Percentiles rank a stretch among this genome's conserved stretches.
Evolutionary conservation across 345 rosid genomes (phyloP).

Genomic region (Acer saccharum): DNA sequence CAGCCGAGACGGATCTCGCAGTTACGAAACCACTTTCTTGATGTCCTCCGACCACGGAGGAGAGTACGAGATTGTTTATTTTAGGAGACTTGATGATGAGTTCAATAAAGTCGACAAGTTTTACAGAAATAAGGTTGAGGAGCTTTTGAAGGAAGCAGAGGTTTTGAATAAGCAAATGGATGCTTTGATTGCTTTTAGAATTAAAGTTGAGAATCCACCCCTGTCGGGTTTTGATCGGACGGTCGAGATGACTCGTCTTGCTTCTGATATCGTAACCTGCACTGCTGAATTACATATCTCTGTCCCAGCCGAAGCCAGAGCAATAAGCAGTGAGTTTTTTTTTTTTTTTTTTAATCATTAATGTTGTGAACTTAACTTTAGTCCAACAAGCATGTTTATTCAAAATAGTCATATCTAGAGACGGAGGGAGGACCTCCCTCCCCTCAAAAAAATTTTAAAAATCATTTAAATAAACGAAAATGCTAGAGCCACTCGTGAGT

Average conservation of each 20-base stretch:
- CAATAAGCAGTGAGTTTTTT: constrained; percentile 37
- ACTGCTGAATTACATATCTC: constrained; percentile 53
- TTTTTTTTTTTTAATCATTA: no score
- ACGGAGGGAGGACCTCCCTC: no score
- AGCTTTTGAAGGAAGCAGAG: constrained; percentile 61
- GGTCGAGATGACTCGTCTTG: constrained; percentile 62
- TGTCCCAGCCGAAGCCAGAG: constrained; percentile 52
- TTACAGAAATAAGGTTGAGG: constrained; percentile 47
- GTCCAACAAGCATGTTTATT: no score
- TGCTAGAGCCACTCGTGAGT: no score
- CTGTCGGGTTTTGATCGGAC: constrained; percentile 39
- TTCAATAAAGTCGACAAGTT: constrained; percentile 65
- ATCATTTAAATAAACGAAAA: no score
- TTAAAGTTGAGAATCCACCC: constrained; percentile 69
- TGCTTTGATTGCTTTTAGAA: constrained; percentile 70
- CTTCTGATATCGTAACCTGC: constrained; percentile 56
- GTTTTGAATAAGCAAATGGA: constrained; percentile 64
- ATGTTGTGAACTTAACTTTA: no score
- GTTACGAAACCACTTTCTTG: constrained; percentile 55
- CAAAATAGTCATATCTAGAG: no score
- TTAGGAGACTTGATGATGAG: constrained; percentile 65
- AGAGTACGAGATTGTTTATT: constrained; percentile 58
- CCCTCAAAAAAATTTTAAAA: no score
- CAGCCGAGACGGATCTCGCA: constrained; percentile 26
- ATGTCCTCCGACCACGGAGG: constrained; percentile 66